phyloP scores from a whole-genome alignment of 106 monocot species.

The Agapanthus africanus region DNA sequence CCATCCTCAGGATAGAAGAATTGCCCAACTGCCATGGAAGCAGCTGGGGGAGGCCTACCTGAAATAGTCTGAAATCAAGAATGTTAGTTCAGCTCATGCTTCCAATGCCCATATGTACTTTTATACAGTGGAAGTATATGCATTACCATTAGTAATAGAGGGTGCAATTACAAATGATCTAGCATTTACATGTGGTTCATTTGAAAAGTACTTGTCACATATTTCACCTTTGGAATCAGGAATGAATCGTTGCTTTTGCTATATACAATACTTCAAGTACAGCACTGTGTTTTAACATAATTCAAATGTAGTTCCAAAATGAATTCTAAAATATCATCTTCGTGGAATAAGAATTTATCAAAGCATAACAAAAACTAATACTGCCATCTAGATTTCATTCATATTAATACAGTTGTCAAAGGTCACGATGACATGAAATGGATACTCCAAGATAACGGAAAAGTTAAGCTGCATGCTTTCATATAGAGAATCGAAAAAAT shows the following conservation, averaged over 20 bases:
- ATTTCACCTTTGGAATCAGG: neutral
- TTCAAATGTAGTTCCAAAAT: too few species aligned
- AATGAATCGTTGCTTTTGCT: neutral
- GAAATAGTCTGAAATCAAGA: constrained; percentile 73
- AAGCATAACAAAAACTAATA: constrained; percentile 3
- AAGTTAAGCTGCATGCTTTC: neutral
- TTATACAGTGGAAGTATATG: neutral
- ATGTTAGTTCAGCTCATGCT: constrained; percentile 6
- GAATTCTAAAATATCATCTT: too few species aligned
- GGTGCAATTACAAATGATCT: neutral
- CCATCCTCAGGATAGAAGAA: constrained; percentile 85
- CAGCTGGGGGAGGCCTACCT: constrained; percentile 93
- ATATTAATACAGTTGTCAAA: neutral
- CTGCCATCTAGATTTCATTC: neutral
- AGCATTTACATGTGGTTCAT: neutral
- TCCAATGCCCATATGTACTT: neutral
- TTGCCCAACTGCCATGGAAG: constrained; percentile 96
- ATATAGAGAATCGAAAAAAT: too few species aligned
- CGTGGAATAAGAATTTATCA: too few species aligned
- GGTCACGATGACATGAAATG: neutral
- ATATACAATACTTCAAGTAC: neutral
- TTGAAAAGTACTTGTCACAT: neutral
- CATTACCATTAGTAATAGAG: neutral
- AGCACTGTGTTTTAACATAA: neutral
- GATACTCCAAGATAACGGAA: neutral